phyloP scores from a whole-genome alignment of 2,329 filamentous ascomycete species.

The Alternaria tenuissima region DNA sequence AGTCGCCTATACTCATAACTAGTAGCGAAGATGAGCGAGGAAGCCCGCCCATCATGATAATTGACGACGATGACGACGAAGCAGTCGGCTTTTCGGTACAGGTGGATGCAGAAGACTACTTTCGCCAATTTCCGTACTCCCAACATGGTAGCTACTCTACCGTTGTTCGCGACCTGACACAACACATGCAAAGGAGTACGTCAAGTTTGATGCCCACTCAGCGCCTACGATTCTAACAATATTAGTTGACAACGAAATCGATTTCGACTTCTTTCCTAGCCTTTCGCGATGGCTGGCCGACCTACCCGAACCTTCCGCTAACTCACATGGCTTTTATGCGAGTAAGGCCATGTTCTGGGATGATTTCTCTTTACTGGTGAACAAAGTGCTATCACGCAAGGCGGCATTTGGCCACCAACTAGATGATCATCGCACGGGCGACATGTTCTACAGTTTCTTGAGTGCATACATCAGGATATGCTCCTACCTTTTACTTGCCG shows the following conservation, averaged over 20 bases:
- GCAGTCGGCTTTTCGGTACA: conserved; percentile 24
- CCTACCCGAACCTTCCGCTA: conserved; percentile 33
- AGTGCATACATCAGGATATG: conserved; percentile 40
- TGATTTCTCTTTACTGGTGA: conserved; percentile 40
- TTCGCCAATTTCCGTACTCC: conserved; percentile 44
- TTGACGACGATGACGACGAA: conserved; percentile 48
- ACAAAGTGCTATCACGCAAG: conserved; percentile 40
- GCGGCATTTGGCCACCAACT: conserved; percentile 41
- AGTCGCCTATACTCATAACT: conserved; percentile 26
- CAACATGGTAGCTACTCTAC: conserved; percentile 24
- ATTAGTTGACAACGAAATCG: conserved; percentile 26
- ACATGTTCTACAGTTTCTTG: conserved; percentile 39
- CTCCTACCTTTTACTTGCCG: conserved; percentile 36
- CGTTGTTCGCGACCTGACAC: conserved; percentile 32
- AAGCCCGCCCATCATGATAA: conserved; percentile 51
- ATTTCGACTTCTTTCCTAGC: conserved; percentile 34
- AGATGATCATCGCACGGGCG: conserved; percentile 33
- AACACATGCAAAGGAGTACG: conserved; percentile 40
- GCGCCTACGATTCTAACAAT: conserved; percentile 22
- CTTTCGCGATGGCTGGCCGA: conserved; percentile 40
- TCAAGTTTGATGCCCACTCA: not conserved
- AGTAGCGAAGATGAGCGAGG: conserved; percentile 22
- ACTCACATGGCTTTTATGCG: conserved; percentile 36
- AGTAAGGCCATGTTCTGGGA: conserved; percentile 45
- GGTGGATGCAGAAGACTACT: conserved; percentile 38